Base-by-base conservation (phyloP, 352 stramenopile genomes). In the Sclerospora graminicola region DNA sequence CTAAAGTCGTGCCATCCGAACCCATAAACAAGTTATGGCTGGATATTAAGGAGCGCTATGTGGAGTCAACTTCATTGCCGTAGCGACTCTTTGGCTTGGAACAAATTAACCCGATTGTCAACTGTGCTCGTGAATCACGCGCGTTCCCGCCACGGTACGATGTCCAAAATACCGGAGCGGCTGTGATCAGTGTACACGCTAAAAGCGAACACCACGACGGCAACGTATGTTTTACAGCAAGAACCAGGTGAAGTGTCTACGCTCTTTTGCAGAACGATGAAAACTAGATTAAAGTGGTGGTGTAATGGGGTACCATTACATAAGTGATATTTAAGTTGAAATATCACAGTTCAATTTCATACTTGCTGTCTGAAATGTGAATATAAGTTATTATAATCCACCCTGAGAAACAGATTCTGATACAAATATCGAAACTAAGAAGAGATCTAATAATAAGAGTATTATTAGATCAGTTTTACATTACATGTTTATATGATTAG, bases 201-300 rank as follows among this genome's bases (percentile, higher is more conserved):
- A 43, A 90, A 89, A 45, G 57, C 60, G 4, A 76, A 81, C 28
- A 63, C 56, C 23, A 74, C 55, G 20, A 79, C 41, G 44, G 67
- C 74, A 24, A 92, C 78, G 15, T 91, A 90, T 32, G 71, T 91
- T n/a, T 55, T 84, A 15, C 69, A 73, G 20, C 69, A 80, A 45
- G 76, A 84, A 38, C 86, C 79, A 8, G 67, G 66, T 2, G 77
- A 80, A 55, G 61, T 75, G 23, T 89, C 98, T 27, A 98, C 95
- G 9, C 68, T 98, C 0, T 98, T 98, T 67, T 94, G 91, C 36
- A 98, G 95, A 59, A 97, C 87, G 11, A 98, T 98, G 95, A 94
- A 97, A 51, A 98, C 86, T 42, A 91, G 96, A 4, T 82, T 97
- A 28, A 98, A 98, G 68, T 98, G 94, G 95, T 99, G 96, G 96